Conservation (phyloP, 1,139 yeast species). For the Magnusiomyces clavatus region DNA sequence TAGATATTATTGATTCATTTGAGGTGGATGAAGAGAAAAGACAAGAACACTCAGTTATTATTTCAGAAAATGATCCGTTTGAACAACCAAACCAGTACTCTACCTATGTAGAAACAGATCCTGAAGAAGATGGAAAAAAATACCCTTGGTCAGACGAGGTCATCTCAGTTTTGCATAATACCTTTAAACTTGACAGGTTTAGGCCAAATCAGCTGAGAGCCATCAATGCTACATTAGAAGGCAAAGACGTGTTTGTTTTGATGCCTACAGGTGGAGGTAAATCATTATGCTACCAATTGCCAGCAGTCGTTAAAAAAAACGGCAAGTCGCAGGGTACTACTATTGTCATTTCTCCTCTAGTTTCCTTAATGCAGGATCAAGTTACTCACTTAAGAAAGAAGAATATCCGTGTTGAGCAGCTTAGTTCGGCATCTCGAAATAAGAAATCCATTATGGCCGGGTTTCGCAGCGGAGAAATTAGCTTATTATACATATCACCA, state of each 20-base stretch:
- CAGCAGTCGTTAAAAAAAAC: slow-evolving; percentile 59
- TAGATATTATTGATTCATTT: too few relatives aligned
- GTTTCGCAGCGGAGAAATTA: slow-evolving; percentile 56
- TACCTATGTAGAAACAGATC: too few relatives aligned
- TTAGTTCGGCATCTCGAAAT: slow-evolving; percentile 22
- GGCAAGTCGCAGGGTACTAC: slow-evolving; percentile 81
- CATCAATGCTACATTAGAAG: slow-evolving; percentile 67
- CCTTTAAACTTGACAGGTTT: slow-evolving; percentile 60
- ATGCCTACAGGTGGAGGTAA: slow-evolving; percentile 99
- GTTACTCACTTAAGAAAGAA: slow-evolving; percentile 66
- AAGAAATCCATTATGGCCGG: slow-evolving; percentile 54
- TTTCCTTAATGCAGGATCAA: slow-evolving; percentile 97
- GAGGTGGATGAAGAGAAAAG: too few relatives aligned
- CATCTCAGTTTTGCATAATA: slow-evolving; percentile 44
- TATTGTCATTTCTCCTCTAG: slow-evolving; percentile 86
- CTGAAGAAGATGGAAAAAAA: slow-evolving; percentile 5
- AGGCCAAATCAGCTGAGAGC: slow-evolving; percentile 86
- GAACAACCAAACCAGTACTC: too few relatives aligned
- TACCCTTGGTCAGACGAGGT: slow-evolving; percentile 66
- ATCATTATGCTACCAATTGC: slow-evolving; percentile 90
- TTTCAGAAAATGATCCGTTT: too few relatives aligned
- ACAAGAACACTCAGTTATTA: too few relatives aligned
- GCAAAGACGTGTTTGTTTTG: slow-evolving; percentile 83
- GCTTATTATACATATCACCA: slow-evolving; percentile 83
- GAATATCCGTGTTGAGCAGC: slow-evolving; percentile 60